Percentiles rank a stretch among this genome's conserved stretches.
These are phyloP conservation scores for Ascochyta clinopodiicola DNA, from an alignment of 2,329 filamentous ascomycete genomes.

Conservation along the genomic window DNA sequence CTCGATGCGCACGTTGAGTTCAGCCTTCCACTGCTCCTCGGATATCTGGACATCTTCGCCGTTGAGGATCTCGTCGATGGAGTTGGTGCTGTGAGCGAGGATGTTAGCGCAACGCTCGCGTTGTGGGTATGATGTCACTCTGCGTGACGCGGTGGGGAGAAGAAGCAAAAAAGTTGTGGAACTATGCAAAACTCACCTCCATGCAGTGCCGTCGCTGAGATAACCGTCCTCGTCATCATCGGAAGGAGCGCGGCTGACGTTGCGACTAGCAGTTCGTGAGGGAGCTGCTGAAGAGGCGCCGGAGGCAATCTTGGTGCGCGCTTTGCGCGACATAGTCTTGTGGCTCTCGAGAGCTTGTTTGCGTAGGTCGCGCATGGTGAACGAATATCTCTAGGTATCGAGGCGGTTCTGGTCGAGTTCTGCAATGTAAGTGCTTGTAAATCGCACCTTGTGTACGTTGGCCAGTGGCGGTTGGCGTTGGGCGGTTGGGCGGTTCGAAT, in stretches of 20 bases:
- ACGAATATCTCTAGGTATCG: not conserved
- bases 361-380: constrained; percentile 65
- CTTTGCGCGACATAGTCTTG: constrained; percentile 76
- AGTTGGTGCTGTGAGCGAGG: constrained; percentile 59
- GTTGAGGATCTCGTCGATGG: constrained; percentile 69
- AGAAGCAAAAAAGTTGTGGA: constrained; percentile 16
- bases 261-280: constrained; percentile 58
- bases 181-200: constrained; percentile 55
- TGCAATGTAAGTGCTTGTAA: not conserved
- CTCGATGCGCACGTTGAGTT: constrained; percentile 70
- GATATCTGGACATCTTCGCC: constrained; percentile 58
- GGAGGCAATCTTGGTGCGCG: constrained; percentile 63
- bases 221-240: constrained; percentile 66
- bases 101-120: constrained; percentile 31
- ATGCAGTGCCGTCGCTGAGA: constrained; percentile 65
- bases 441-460: constrained; percentile 4
- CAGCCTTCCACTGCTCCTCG: constrained; percentile 64
- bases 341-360: constrained; percentile 74
- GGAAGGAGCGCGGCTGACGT: constrained; percentile 67
- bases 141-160: constrained; percentile 14
- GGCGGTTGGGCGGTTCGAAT: constrained; percentile 23
- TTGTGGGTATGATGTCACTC: constrained; percentile 38
- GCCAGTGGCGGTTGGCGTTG: not conserved
- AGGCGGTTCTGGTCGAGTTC: not conserved
- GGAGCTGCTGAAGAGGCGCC: constrained; percentile 64